Base-by-base conservation (phyloP, 1,139 yeast species). In the Geotrichum citri-aurantii region DNA sequence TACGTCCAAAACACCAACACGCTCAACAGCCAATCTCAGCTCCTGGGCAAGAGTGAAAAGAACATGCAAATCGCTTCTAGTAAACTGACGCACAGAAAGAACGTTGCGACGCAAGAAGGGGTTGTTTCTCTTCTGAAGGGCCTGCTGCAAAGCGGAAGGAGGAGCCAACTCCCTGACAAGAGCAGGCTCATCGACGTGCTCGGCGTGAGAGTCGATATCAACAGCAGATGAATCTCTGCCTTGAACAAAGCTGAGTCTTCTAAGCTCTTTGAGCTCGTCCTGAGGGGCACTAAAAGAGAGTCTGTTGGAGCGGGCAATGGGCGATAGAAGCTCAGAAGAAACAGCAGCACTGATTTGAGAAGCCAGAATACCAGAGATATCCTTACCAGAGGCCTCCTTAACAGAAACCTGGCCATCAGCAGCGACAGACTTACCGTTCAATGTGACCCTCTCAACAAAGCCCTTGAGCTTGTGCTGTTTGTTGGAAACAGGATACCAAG, bases 41-140 rank as follows among this genome's bases (percentile, higher is more conserved):
- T 95, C 99, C 78, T 93, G 97, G 47, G 99, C 99, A 69, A 93
- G 93, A 40, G 97, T 87, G 78, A 95, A 95, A 72, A 95, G 80
- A 31, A 91, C 82, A 73, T 93, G 99, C 74, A 95, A 80, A 71
- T 93, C 96, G 61, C 90, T 79, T 76, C 98, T 85, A 63, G 82
- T 79, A 72, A 93, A 86, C 70, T 91, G 93, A 70, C 85, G 84
- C 55, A 95, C 98, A 50, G 97, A 89, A 67, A 90, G 79, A 60
- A 95, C 86, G 61, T 92, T 88, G 74, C 86, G 86, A 72, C 96
- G 84, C 72, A 90, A 80, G 82, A 92, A 93, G 64, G 96, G 89
- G 74, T 92, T 92, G 78, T 88, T 83, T 74, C 95, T 84, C 69
- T 93, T 84, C 74, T 85, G 83, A 63, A 85, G 82, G 65, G 84